phyloP scores from a whole-genome alignment of 2,329 filamentous ascomycete species.

The Phyllosticta ampelicida region DNA sequence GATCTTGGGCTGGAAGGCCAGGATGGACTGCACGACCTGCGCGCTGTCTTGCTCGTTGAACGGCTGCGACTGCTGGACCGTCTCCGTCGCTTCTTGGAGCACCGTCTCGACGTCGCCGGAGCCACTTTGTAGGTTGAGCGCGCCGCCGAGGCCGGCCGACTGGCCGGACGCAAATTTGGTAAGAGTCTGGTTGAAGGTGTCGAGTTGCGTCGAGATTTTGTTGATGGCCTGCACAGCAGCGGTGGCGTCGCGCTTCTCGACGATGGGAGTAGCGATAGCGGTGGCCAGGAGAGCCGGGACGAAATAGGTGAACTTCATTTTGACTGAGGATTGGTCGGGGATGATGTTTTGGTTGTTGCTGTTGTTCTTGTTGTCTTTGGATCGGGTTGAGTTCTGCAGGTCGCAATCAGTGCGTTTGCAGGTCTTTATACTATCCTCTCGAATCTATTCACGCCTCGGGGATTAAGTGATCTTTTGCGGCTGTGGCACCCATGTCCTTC shows the following conservation, averaged over 20 bases:
- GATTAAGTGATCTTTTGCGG: neutral
- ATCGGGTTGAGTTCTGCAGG: neutral
- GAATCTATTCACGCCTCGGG: neutral
- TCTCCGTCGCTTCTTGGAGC: neutral
- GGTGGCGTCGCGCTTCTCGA: neutral
- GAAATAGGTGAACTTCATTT: constrained; percentile 2
- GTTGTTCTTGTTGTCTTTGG: neutral
- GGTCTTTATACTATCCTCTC: neutral
- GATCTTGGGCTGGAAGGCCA: neutral
- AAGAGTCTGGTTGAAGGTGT: neutral
- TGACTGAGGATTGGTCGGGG: neutral
- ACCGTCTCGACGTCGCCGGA: neutral
- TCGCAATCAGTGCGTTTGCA: neutral
- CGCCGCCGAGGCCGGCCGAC: neutral
- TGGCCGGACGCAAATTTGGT: neutral
- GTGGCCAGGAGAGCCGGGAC: neutral
- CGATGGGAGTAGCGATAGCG: neutral
- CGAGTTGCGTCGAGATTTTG: neutral
- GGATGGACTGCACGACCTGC: neutral
- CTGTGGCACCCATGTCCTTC: neutral
- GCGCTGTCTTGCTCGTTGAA: neutral
- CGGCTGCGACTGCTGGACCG: neutral
- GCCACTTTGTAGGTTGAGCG: neutral
- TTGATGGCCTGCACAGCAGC: neutral
- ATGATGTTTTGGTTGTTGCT: neutral